Evolutionary conservation across 1,139 yeast genomes (phyloP), one percentile per base, ranked within the genome.

Genomic region (Suhomyces coccinellae): DNA sequence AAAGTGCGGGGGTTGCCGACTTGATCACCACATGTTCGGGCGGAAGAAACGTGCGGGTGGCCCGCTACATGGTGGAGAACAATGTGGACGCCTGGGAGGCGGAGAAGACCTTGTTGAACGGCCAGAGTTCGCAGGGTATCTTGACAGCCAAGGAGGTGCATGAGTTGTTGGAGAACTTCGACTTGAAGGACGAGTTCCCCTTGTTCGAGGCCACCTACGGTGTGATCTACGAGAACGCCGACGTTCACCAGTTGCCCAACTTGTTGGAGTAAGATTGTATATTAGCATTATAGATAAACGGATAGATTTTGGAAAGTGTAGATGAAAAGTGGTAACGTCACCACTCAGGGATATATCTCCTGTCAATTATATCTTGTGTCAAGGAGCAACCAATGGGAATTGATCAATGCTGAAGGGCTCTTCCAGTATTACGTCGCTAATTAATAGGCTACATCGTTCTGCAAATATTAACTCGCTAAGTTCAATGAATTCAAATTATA

Each of bases 1-100:
- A 91, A 71, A 79, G 87, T 54, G 96, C 97, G 17, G 98, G 98
- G 70, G 97, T 91, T 36, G 98, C 98, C 32, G 98, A 91, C 69
- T 79, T 91, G 62, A 90, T 91, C 69, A 91, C 98, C 46, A 89
- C 98, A 28, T 91, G 98, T 70, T 83, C 95, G 15, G 97, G 97
- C 57, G 98, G 98, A 59, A 81, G 98, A 73, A 91, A 91, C 71
- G 95, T 87, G 60, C 82, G 85, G 65, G 95, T 91, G 51, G 98
- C 95, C 48, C 81, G 77, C 57, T 84, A 75, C 62, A 86, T 82
- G 87, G 83, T 87, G 48, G 77, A 80, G 65, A 72, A 87, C 52
- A 82, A 83, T 45, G 85, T 82, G 55, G 70, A 78, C 54, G 91
- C 96, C 36, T 75, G 77, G 65, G 89, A 83, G 58, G 87, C 95